These are phyloP conservation scores for Chytridiales sp. DNA, from an alignment of 371 early-diverging fungal species.

Conservation along the genomic window DNA sequence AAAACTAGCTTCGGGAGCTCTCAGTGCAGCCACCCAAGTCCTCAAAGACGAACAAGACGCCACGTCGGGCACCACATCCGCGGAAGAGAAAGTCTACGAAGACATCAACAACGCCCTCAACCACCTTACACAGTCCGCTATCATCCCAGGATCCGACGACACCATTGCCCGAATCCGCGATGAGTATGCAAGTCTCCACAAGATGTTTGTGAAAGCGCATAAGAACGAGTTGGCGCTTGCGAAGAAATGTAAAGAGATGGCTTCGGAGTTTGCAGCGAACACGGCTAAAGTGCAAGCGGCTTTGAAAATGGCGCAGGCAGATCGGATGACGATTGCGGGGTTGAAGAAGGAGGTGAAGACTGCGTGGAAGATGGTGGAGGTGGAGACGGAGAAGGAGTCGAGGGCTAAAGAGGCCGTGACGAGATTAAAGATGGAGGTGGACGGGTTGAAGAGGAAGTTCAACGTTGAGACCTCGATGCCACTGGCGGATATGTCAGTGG, in stretches of 20 bases:
- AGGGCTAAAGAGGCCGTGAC: constrained; percentile 29
- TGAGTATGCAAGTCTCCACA: constrained; percentile 40
- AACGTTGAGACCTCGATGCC: constrained; percentile 3
- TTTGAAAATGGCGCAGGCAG: constrained; percentile 28
- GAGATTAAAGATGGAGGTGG: constrained; percentile 23
- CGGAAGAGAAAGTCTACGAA: too few relatives aligned
- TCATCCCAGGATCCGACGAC: constrained; percentile 4
- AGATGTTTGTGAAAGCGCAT: constrained; percentile 11
- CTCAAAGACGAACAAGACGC: too few relatives aligned
- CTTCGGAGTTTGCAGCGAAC: constrained; percentile 18
- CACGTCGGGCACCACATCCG: too few relatives aligned
- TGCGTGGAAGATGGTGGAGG: constrained; percentile 41
- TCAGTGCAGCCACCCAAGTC: too few relatives aligned
- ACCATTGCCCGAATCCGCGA: constrained; percentile 20
- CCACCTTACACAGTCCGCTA: too few relatives aligned
- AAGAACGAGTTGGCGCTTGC: constrained; percentile 19
- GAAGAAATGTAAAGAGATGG: constrained; percentile 19
- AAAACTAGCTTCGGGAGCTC: too few relatives aligned
- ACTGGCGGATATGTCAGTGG: not conserved
- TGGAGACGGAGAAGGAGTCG: constrained; percentile 27
- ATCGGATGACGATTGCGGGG: constrained; percentile 23
- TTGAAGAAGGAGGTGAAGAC: constrained; percentile 38
- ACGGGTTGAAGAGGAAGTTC: constrained; percentile 9
- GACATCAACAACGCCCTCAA: too few relatives aligned
- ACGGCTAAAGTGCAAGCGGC: constrained; percentile 30